phyloP scores from a whole-genome alignment of 2,329 filamentous ascomycete species.

The Neopestalotiopsis rosae region DNA sequence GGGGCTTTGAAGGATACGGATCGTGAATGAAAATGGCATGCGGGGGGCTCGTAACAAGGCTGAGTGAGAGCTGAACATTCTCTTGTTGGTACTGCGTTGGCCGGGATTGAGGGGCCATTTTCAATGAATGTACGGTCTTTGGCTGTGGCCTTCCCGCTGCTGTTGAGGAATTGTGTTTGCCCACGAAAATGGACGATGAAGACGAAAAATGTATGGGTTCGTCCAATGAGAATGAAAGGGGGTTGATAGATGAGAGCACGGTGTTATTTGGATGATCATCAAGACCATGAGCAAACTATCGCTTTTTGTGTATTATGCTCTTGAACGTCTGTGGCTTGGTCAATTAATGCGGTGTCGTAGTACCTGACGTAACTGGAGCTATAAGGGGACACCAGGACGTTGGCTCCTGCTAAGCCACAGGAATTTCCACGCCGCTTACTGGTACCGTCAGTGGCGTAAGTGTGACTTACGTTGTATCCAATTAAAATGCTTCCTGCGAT shows the following conservation, averaged over 20 bases:
- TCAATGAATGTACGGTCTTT: too few species aligned
- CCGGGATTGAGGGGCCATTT: too few species aligned
- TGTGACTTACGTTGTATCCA: neutral
- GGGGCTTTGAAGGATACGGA: neutral
- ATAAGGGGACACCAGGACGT: neutral
- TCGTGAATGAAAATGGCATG: neutral
- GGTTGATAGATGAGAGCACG: too few species aligned
- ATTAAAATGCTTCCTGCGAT: neutral
- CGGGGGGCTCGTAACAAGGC: neutral
- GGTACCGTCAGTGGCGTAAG: neutral
- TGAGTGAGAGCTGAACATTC: neutral
- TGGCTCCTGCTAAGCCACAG: neutral
- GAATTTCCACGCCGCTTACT: neutral
- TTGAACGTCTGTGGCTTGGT: constrained; percentile 14
- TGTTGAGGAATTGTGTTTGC: too few species aligned
- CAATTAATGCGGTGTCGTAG: neutral
- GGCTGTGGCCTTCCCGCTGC: too few species aligned
- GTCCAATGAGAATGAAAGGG: too few species aligned
- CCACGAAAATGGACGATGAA: too few species aligned
- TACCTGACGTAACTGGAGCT: neutral
- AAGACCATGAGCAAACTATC: neutral
- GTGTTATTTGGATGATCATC: too few species aligned
- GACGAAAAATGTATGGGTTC: too few species aligned
- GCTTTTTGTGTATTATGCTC: neutral
- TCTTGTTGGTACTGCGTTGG: too few species aligned